Conservation (phyloP, 768 basidiomycete genomes). For the Clavulina sp. region DNA sequence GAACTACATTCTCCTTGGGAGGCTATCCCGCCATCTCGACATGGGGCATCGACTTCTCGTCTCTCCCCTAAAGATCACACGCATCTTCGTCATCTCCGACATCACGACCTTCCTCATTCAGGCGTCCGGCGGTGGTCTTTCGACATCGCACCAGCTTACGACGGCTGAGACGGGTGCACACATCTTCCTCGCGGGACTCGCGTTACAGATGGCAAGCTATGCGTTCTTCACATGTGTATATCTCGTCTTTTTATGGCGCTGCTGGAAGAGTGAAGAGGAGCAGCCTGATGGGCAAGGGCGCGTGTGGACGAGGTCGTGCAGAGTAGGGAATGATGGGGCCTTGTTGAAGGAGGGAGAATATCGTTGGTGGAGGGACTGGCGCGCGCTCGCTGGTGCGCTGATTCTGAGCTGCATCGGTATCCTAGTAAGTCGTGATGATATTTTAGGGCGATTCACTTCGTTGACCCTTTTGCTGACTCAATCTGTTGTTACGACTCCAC, state of each 20-base stretch:
- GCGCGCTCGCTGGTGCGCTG: slow-evolving; percentile 33
- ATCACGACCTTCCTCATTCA: slow-evolving; percentile 51
- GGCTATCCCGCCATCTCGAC: slow-evolving; percentile 33
- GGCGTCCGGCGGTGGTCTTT: slow-evolving; percentile 33
- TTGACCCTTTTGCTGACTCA: background rate
- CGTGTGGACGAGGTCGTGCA: no score
- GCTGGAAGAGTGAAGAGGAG: slow-evolving; percentile 26
- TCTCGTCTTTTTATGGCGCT: slow-evolving; percentile 1
- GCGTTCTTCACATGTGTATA: slow-evolving; percentile 11
- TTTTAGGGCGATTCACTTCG: background rate
- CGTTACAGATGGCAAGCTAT: slow-evolving; percentile 33
- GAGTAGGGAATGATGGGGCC: no score
- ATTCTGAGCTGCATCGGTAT: slow-evolving; percentile 43
- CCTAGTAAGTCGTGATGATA: slow-evolving; percentile 26
- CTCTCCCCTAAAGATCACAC: slow-evolving; percentile 30
- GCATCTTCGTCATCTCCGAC: slow-evolving; percentile 44
- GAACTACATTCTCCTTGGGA: slow-evolving; percentile 48
- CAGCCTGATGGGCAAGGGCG: slow-evolving; percentile 22
- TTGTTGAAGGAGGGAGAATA: slow-evolving; percentile 21
- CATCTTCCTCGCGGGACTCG: slow-evolving; percentile 39
- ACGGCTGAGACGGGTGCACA: slow-evolving; percentile 20
- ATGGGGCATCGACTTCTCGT: slow-evolving; percentile 33
- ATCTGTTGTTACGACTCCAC: background rate
- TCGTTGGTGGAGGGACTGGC: slow-evolving; percentile 41
- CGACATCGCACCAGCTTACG: slow-evolving; percentile 23